phyloP scores from a whole-genome alignment of 305 asterid genomes.

The Solanum hybrid region DNA sequence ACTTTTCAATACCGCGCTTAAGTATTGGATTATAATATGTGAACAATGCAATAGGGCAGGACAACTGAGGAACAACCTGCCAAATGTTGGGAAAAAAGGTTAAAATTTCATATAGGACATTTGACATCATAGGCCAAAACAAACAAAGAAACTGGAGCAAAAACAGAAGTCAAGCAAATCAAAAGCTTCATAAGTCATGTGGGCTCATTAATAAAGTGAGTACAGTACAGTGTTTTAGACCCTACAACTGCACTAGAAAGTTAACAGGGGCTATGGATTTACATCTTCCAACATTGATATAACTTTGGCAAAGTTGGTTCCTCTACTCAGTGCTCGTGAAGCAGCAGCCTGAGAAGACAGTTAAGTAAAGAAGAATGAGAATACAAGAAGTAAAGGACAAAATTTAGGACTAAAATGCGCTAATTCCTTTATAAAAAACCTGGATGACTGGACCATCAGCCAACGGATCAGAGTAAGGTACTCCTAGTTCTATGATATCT shows the following conservation, averaged over 20 bases:
- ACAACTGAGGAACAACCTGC: constrained; percentile 82
- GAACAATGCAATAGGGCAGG: constrained; percentile 78
- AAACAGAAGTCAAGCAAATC: neutral
- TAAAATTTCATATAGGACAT: neutral
- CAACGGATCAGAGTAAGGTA: constrained; percentile 94
- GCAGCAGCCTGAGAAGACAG: constrained; percentile 64
- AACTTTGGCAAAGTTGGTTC: constrained; percentile 65
- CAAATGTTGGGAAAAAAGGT: neutral
- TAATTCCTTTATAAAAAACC: constrained; percentile 25
- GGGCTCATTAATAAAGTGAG: neutral
- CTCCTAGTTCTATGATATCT: constrained; percentile 83
- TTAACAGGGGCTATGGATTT: constrained; percentile 15
- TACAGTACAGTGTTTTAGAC: neutral
- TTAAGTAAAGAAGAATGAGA: constrained; percentile 8
- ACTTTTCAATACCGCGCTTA: constrained; percentile 72
- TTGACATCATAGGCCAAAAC: neutral
- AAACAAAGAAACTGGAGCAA: neutral
- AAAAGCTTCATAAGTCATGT: neutral
- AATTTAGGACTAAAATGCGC: neutral
- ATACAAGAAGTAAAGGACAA: neutral
- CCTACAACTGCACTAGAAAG: neutral
- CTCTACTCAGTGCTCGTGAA: constrained; percentile 64
- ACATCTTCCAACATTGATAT: constrained; percentile 83
- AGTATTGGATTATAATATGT: constrained; percentile 92
- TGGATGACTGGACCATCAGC: constrained; percentile 99